Evolutionary conservation across 2,329 filamentous ascomycete species (phyloP), one percentile per base, ranked within the genome.

Genomic region (Dactylellina drechsleri): DNA sequence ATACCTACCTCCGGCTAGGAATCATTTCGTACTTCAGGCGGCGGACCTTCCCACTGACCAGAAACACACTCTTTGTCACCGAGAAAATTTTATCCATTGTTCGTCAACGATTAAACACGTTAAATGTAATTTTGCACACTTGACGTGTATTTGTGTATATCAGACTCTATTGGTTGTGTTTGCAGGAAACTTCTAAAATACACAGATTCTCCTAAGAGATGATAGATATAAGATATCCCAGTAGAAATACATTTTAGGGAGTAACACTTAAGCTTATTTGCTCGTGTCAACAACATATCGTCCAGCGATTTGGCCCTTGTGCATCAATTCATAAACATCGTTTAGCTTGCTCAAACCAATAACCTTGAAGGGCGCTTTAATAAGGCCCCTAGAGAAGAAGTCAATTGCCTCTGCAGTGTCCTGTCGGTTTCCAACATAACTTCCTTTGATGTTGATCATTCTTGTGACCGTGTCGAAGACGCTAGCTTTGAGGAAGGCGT

Each of bases 391-490:
- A 68, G 87, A 84, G 85, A 88, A 97, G 85, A 97, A 97, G 78
- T 97, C 93, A 77, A 98, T 85, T 1, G 94, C 93, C 85, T 98
- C 94, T 62, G 89, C 87, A 0, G 89, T 90, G 82, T 98, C 94
- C 81, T 91, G 89, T 78, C 94, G 88, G 85, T 96, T 97, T 70
- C 94, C 94, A 78, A 98, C 94, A 81, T 97, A 97, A 79, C 89
- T 92, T 75, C 93, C 93, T 85, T 92, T 92, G 86, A 98, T 97
- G 79, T 83, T 89, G 84, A 97, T 89, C 92, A 97, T 97, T 83
- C 90, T 86, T 81, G 94, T 86, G 77, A 97, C 94, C 6, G 91
- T 92, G 81, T 93, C 90, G 82, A 97, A 97, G 66, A 97, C 93
- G 45, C 92, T 91, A 0, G 93, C 93, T 79, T 87, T 87, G 77